Conservation (phyloP, 495 filamentous ascomycete species). For the Neurospora sp. region DNA sequence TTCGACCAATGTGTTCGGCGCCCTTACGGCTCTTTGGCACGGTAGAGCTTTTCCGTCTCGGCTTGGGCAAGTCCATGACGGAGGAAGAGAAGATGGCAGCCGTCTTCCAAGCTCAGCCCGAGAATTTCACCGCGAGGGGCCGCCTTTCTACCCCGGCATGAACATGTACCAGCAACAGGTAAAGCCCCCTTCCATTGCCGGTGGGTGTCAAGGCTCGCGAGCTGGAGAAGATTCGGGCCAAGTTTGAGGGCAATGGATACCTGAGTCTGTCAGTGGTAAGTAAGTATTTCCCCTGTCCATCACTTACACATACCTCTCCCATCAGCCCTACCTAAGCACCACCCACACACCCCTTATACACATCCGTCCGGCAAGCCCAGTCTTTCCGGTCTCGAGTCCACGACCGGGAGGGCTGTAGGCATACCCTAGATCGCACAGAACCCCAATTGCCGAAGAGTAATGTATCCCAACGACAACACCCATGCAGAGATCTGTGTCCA, state of each 20-base stretch:
- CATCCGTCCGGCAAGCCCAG: neutral
- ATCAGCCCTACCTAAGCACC: neutral
- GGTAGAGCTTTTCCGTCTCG: too few relatives aligned
- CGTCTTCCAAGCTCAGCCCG: slow-evolving; percentile 73
- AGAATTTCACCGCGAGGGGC: slow-evolving; percentile 63
- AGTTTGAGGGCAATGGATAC: neutral
- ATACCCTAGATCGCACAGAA: neutral
- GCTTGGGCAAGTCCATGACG: slow-evolving; percentile 41
- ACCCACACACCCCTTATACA: neutral
- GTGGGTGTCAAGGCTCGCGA: neutral
- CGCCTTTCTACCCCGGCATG: too few relatives aligned
- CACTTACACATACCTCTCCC: neutral
- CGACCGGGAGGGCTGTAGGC: neutral
- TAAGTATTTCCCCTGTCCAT: neutral
- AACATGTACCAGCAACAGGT: neutral
- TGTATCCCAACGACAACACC: neutral
- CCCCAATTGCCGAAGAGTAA: neutral
- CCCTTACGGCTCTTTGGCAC: too few relatives aligned
- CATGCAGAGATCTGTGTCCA: neutral
- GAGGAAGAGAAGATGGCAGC: slow-evolving; percentile 87
- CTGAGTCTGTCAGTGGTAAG: neutral
- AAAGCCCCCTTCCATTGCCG: neutral
- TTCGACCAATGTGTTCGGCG: too few relatives aligned
- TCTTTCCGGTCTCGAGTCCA: neutral
- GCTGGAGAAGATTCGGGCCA: neutral